Percentiles rank a stretch among this genome's conserved stretches.
phyloP scores from a whole-genome alignment of 805 yeast species.

The Cyberlindnera nakhonratchasimensis region DNA sequence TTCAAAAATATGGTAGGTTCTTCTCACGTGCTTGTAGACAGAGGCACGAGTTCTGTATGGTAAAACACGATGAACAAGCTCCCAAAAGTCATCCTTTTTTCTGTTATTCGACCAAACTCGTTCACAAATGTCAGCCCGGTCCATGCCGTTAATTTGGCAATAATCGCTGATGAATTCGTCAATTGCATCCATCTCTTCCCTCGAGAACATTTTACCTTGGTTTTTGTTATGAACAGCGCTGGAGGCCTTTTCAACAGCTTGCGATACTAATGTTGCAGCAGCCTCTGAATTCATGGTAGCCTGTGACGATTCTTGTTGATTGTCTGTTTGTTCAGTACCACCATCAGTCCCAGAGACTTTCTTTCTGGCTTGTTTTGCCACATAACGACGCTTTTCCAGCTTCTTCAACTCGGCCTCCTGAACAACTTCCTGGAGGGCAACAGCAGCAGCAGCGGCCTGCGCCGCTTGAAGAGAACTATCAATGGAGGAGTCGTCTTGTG shows the following conservation, averaged over 20 bases:
- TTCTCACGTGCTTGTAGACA: conserved; percentile 86
- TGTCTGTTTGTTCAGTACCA: not conserved
- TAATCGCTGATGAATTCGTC: conserved; percentile 72
- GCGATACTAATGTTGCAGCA: conserved; percentile 39
- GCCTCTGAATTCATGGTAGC: conserved; percentile 20
- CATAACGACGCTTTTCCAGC: conserved; percentile 3
- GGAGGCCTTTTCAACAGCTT: conserved; percentile 44
- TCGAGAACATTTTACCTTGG: conserved; percentile 42
- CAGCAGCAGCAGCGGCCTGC: conserved; percentile 26
- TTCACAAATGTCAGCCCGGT: conserved; percentile 68
- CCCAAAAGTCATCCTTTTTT: conserved; percentile 90
- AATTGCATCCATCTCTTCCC: conserved; percentile 65
- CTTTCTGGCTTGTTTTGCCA: conserved; percentile 7
- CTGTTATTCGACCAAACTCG: conserved; percentile 87
- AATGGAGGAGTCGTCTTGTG: conserved; percentile 19
- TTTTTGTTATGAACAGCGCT: conserved; percentile 15
- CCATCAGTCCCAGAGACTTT: not conserved
- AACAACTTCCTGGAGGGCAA: conserved; percentile 14
- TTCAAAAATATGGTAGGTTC: conserved; percentile 83
- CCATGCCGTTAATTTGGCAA: conserved; percentile 56
- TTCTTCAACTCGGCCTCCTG: conserved; percentile 9
- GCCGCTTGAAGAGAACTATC: conserved; percentile 24
- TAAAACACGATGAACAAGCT: conserved; percentile 66
- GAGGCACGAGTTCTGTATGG: conserved; percentile 88
- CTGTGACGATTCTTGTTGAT: conserved; percentile 4